Percentiles rank a stretch among this genome's conserved stretches.
Evolutionary conservation across 768 basidiomycete species (phyloP).

Genomic region (Dioszegia aurantiaca): DNA sequence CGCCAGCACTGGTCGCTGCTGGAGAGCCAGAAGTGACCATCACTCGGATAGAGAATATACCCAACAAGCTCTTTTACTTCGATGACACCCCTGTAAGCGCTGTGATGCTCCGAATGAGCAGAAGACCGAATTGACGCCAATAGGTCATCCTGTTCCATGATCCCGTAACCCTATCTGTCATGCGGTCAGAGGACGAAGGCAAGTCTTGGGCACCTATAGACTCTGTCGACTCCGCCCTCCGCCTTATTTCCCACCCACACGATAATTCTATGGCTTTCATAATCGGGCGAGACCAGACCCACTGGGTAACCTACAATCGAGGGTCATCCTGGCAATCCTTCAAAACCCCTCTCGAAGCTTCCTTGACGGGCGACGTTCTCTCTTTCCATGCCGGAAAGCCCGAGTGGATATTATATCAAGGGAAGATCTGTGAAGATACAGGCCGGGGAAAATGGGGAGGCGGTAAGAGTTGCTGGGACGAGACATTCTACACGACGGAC

Average conservation of each 20-base stretch:
- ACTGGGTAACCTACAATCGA: slow-evolving; percentile 84
- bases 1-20: slow-evolving; percentile 3
- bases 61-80: slow-evolving; percentile 80
- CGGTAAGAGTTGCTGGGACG: slow-evolving; percentile 51
- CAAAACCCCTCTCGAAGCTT: slow-evolving; percentile 58
- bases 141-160: slow-evolving; percentile 81
- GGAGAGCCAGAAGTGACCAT: slow-evolving; percentile 47
- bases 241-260: slow-evolving; percentile 83
- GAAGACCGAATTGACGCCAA: slow-evolving; percentile 3
- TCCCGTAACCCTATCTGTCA: slow-evolving; percentile 63
- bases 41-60: slow-evolving; percentile 65
- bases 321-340: slow-evolving; percentile 86
- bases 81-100: slow-evolving; percentile 81
- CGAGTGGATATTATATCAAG: slow-evolving; percentile 54
- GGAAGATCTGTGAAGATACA: slow-evolving; percentile 46
- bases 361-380: slow-evolving; percentile 60
- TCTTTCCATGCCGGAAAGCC: slow-evolving; percentile 78
- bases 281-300: slow-evolving; percentile 67
- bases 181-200: slow-evolving; percentile 83
- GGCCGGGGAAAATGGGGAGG: slow-evolving; percentile 48
- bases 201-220: slow-evolving; percentile 61
- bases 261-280: slow-evolving; percentile 80
- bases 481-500: slow-evolving; percentile 88
- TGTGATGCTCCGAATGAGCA: slow-evolving; percentile 17
- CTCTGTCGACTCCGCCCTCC: slow-evolving; percentile 61